These are phyloP conservation scores for Cercospora sp. DNA, from an alignment of 2,329 filamentous ascomycete genomes.

Conservation along the genomic window DNA sequence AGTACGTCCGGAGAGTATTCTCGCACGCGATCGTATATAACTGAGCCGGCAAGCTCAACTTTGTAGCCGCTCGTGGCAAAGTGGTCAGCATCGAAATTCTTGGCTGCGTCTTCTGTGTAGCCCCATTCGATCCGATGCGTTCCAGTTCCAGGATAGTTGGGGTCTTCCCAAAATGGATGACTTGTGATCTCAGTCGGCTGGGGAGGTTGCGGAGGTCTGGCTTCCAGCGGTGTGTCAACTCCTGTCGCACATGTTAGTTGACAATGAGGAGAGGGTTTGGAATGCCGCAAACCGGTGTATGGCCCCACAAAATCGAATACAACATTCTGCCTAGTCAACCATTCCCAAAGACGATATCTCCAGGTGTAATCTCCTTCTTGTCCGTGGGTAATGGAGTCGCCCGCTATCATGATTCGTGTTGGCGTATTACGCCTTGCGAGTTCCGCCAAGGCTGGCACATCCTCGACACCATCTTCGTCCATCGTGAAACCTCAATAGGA, in stretches of 20 bases:
- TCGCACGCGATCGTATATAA: conserved; percentile 35
- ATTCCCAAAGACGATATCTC: conserved; percentile 48
- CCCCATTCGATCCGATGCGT: conserved; percentile 30
- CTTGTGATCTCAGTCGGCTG: conserved; percentile 9
- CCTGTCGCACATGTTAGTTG: background rate
- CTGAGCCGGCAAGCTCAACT: conserved; percentile 35
- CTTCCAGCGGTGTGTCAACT: background rate
- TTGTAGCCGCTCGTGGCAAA: conserved; percentile 36
- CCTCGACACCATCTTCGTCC: background rate
- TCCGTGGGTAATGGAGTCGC: conserved; percentile 33
- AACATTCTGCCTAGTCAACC: conserved; percentile 37
- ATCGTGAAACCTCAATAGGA: background rate
- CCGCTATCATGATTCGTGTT: conserved; percentile 26
- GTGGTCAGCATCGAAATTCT: conserved; percentile 29
- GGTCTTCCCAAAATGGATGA: conserved; percentile 3
- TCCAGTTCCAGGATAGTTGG: conserved; percentile 12
- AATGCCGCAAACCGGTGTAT: conserved; percentile 39
- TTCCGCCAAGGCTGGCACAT: background rate
- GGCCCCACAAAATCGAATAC: conserved; percentile 41
- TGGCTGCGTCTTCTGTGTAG: conserved; percentile 37
- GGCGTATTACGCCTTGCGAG: background rate
- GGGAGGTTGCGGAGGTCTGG: conserved; percentile 29
- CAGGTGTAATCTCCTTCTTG: conserved; percentile 47
- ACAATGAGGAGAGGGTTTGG: background rate
- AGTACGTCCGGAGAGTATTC: conserved; percentile 38